Evolutionary conservation across 805 yeast genomes (phyloP).

Genomic region (Zygosaccharomyces pseudorouxii): DNA sequence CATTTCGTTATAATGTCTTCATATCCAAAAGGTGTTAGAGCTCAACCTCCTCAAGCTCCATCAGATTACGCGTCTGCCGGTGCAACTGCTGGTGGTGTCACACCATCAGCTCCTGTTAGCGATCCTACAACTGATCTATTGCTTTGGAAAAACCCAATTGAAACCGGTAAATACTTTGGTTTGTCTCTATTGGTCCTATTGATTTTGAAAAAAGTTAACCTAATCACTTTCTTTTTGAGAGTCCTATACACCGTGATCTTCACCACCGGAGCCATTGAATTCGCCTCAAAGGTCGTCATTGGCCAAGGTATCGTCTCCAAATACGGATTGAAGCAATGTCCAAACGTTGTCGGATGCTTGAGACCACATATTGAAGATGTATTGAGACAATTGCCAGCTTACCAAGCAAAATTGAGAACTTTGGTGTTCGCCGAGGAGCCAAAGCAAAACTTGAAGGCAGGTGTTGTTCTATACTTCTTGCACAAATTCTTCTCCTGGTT

Average conservation of each 20-base stretch:
- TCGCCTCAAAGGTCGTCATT: conserved; percentile 61
- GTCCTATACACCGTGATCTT: conserved; percentile 55
- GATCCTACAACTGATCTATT: conserved; percentile 21
- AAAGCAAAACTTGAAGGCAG: conserved; percentile 68
- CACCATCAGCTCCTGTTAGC: conserved; percentile 1
- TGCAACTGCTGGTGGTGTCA: neutral
- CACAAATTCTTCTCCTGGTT: conserved; percentile 73
- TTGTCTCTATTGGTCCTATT: conserved; percentile 51
- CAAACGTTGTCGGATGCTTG: conserved; percentile 31
- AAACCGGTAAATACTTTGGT: conserved; percentile 74
- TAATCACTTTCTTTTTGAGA: conserved; percentile 57
- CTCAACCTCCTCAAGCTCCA: conserved; percentile 1
- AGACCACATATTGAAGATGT: conserved; percentile 32
- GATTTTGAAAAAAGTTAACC: conserved; percentile 57
- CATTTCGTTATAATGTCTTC: neutral
- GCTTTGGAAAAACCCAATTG: conserved; percentile 44
- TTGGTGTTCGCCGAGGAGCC: conserved; percentile 65
- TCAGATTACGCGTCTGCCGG: neutral
- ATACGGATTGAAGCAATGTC: conserved; percentile 52
- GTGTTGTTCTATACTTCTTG: conserved; percentile 56
- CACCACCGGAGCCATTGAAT: conserved; percentile 70
- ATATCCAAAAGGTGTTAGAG: conserved; percentile 1
- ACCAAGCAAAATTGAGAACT: conserved; percentile 52
- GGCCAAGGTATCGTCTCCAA: conserved; percentile 78
- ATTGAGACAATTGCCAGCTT: conserved; percentile 40